A percentile compares a stretch with the other conserved stretches of the same genome.
phyloP scores from a whole-genome alignment of 129 eudicot genomes.

The Centrapalus pauciflorus region DNA sequence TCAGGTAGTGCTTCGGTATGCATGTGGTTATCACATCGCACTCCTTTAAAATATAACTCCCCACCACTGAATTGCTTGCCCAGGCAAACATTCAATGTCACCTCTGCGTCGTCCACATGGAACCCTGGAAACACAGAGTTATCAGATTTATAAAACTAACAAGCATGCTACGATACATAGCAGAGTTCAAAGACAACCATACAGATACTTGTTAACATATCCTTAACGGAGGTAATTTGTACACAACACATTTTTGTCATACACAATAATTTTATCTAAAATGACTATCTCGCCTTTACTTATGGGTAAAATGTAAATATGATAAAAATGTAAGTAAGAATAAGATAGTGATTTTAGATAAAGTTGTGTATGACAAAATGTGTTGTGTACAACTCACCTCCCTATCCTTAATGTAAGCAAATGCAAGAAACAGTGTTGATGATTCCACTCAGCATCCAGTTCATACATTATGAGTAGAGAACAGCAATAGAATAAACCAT shows the following conservation, averaged over 20 bases:
- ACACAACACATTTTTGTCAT: too few species aligned
- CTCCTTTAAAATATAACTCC: slow-evolving; percentile 86
- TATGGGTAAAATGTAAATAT: too few species aligned
- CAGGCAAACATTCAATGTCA: slow-evolving; percentile 83
- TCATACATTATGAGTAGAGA: neutral
- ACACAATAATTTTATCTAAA: too few species aligned
- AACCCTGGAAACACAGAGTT: slow-evolving; percentile 49
- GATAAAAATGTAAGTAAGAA: too few species aligned
- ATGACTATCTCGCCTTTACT: too few species aligned
- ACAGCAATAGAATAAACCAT: neutral
- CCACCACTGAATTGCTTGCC: slow-evolving; percentile 89
- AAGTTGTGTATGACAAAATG: too few species aligned
- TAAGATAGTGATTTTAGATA: too few species aligned
- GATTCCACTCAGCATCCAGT: neutral
- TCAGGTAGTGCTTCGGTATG: slow-evolving; percentile 67
- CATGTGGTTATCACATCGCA: slow-evolving; percentile 87
- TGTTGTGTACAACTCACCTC: too few species aligned
- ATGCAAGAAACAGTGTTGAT: neutral
- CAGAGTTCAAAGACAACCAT: neutral
- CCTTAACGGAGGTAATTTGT: too few species aligned
- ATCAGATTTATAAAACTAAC: slow-evolving; percentile 17
- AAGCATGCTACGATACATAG: neutral
- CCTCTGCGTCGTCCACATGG: slow-evolving; percentile 96
- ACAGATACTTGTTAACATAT: neutral
- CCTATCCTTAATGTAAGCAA: neutral